Conservation (phyloP, 1,139 yeast species). For the Hyphopichia khmerensis region DNA sequence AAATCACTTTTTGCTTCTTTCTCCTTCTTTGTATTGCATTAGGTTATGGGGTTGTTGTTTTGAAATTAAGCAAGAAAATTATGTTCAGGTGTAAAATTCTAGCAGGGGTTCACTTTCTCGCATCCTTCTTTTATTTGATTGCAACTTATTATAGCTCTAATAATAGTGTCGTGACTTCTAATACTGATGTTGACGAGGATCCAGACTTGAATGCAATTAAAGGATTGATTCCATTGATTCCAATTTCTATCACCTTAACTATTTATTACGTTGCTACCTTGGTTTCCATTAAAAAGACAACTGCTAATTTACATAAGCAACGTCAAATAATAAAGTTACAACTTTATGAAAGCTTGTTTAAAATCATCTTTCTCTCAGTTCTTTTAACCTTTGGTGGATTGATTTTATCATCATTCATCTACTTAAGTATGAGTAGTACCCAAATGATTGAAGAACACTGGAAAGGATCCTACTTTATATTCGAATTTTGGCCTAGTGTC, state of each 20-base stretch:
- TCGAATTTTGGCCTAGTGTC: constrained; percentile 94
- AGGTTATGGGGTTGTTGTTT: constrained; percentile 92
- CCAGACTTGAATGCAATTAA: constrained; percentile 20
- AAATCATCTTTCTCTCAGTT: constrained; percentile 68
- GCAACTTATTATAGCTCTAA: constrained; percentile 55
- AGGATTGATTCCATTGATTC: constrained; percentile 53
- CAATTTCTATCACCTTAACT: constrained; percentile 69
- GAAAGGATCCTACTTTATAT: constrained; percentile 85
- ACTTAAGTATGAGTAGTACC: constrained; percentile 70
- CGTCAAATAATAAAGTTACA: constrained; percentile 88
- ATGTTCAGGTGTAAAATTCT: constrained; percentile 82
- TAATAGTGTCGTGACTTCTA: constrained; percentile 17
- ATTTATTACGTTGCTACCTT: constrained; percentile 75
- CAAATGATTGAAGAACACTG: constrained; percentile 85
- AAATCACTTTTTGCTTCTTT: constrained; percentile 87
- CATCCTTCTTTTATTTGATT: constrained; percentile 67
- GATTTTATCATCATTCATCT: constrained; percentile 66
- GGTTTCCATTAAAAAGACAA: constrained; percentile 71
- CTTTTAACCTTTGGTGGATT: constrained; percentile 55
- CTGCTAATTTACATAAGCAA: constrained; percentile 71
- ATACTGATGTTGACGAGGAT: constrained; percentile 19
- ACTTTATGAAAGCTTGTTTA: constrained; percentile 79
- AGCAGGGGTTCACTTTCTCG: constrained; percentile 69
- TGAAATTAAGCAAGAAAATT: constrained; percentile 70
- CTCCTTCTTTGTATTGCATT: constrained; percentile 79